Percentiles rank a stretch among this genome's conserved stretches.
Evolutionary conservation across 2,329 filamentous ascomycete species (phyloP).

Genomic region (Orbilia javanica): DNA sequence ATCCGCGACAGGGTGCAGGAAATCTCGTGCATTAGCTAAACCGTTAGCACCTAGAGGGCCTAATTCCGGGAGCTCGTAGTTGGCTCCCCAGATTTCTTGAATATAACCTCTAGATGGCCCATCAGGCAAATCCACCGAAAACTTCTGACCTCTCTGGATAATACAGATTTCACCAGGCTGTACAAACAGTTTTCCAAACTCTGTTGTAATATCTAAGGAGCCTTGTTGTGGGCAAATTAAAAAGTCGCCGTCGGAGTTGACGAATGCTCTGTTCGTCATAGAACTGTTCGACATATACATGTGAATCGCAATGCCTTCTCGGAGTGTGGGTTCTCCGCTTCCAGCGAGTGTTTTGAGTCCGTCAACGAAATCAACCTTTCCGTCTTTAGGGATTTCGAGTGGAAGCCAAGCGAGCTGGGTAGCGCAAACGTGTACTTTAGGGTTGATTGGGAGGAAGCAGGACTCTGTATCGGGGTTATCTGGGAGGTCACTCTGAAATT

Average conservation of each 20-base stretch:
- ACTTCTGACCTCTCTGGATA: conserved; percentile 75
- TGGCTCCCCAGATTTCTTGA: conserved; percentile 75
- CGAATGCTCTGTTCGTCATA: conserved; percentile 68
- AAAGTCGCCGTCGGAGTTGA: conserved; percentile 75
- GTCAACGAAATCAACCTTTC: conserved; percentile 67
- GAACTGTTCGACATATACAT: conserved; percentile 68
- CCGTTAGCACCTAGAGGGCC: conserved; percentile 76
- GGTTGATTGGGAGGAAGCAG: conserved; percentile 68
- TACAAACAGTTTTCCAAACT: conserved; percentile 74
- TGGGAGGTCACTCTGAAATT: conserved; percentile 60
- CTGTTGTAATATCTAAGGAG: conserved; percentile 76
- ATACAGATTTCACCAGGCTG: conserved; percentile 77
- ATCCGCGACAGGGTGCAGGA: conserved; percentile 73
- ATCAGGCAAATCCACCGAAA: conserved; percentile 72
- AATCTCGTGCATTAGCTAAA: conserved; percentile 76
- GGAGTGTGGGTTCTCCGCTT: conserved; percentile 69
- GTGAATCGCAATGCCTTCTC: conserved; percentile 69
- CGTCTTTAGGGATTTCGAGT: conserved; percentile 64
- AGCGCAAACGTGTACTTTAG: conserved; percentile 68
- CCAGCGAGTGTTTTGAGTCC: conserved; percentile 69
- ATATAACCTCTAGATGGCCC: conserved; percentile 76
- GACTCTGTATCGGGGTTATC: conserved; percentile 65
- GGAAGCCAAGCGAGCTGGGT: conserved; percentile 69
- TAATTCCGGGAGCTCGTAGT: conserved; percentile 76
- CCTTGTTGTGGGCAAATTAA: conserved; percentile 76